Conservation (phyloP, 2,329 filamentous ascomycete species). For the Penicillium sp. region DNA sequence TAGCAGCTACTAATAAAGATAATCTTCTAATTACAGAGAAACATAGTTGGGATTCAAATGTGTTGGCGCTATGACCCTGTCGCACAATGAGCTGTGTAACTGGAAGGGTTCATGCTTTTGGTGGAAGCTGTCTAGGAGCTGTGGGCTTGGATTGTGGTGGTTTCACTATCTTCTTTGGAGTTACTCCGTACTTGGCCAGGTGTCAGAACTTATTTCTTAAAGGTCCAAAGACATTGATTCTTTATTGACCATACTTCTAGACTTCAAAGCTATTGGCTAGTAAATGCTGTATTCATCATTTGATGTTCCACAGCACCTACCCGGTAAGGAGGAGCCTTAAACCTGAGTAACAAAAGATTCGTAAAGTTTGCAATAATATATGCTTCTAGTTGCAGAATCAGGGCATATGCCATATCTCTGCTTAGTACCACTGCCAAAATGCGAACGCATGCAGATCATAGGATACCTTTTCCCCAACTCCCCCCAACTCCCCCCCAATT, state of each 20-base stretch:
- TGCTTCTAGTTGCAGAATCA: background rate
- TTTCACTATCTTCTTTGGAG: background rate
- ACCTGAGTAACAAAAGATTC: background rate
- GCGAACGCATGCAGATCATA: slow-evolving; percentile 15
- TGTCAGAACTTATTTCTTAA: background rate
- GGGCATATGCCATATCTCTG: background rate
- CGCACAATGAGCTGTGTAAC: background rate
- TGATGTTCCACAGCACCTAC: background rate
- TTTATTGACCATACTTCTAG: background rate
- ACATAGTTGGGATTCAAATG: background rate
- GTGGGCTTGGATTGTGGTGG: background rate
- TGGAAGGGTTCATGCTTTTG: background rate
- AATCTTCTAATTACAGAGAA: background rate
- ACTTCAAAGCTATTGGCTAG: background rate
- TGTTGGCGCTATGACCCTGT: background rate
- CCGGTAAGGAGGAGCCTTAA: background rate
- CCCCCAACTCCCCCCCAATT: background rate
- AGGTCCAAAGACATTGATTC: background rate
- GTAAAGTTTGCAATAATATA: background rate
- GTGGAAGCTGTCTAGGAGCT: background rate
- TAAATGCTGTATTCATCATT: background rate
- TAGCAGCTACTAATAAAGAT: background rate
- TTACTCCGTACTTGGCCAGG: background rate
- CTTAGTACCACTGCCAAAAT: slow-evolving; percentile 11
- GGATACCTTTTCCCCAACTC: background rate